Evolutionary conservation across 805 yeast species (phyloP).

Genomic region (Candida nemodendra): DNA sequence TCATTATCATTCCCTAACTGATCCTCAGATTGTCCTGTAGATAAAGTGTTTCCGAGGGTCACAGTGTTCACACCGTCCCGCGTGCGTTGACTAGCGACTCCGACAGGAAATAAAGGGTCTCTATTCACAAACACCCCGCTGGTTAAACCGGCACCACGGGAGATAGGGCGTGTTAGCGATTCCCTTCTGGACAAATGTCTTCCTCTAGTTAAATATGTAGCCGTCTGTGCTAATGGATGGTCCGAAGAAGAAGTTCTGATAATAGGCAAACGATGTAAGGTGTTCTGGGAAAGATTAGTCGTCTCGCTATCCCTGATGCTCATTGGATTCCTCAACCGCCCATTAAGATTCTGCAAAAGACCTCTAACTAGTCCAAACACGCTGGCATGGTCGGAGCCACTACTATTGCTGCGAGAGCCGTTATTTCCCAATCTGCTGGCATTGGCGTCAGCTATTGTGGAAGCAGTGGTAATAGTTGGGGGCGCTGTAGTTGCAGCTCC

Average conservation of each 20-base stretch:
- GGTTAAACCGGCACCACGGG: conserved; percentile 9
- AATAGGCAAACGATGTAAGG: conserved; percentile 16
- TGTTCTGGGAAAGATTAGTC: conserved; percentile 5
- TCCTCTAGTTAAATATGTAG: conserved; percentile 7
- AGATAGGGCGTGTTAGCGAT: conserved; percentile 6
- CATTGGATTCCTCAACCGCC: conserved; percentile 23
- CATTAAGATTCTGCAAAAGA: conserved; percentile 23
- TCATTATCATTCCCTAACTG: no score
- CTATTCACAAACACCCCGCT: conserved; percentile 17
- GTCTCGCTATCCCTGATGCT: conserved; percentile 11
- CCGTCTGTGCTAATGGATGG: conserved; percentile 1
- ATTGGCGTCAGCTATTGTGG: conserved; percentile 1
- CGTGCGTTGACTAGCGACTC: conserved; percentile 49
- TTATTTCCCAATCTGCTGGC: no score
- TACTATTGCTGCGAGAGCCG: conserved; percentile 1
- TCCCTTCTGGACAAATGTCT: conserved; percentile 5
- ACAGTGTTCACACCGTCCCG: conserved; percentile 43
- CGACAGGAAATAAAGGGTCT: conserved; percentile 41
- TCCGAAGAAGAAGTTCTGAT: conserved; percentile 10
- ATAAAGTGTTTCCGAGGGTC: conserved; percentile 7
- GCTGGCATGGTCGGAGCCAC: conserved; percentile 13
- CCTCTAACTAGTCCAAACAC: conserved; percentile 25
- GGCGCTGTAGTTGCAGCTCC: conserved; percentile 5
- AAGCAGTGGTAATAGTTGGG: background rate
- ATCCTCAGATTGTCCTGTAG: no score